Conservation (phyloP, 495 filamentous ascomycete species). For the Trichoderma parareesei region DNA sequence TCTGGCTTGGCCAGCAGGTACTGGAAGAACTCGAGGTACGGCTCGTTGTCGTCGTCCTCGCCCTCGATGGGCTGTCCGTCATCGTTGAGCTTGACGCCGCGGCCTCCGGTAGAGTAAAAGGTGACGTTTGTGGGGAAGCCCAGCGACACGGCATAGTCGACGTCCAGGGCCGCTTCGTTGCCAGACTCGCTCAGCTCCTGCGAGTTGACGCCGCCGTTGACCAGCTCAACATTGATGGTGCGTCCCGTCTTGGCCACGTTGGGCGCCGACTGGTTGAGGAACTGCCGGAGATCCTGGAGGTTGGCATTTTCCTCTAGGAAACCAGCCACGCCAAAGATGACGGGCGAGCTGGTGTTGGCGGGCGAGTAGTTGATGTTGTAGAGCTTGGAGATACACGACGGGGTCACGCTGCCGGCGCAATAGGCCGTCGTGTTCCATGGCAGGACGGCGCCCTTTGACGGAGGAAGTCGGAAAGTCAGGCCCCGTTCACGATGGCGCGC, state of each 20-base stretch:
- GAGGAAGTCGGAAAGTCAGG: slow-evolving; percentile 5
- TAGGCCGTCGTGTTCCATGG: slow-evolving; percentile 14
- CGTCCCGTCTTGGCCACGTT: slow-evolving; percentile 30
- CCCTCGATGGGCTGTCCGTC: slow-evolving; percentile 34
- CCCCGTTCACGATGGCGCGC: slow-evolving; percentile 8
- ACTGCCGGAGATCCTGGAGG: slow-evolving; percentile 46
- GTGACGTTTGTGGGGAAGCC: slow-evolving; percentile 49
- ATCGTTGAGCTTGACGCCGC: slow-evolving; percentile 48
- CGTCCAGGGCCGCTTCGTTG: slow-evolving; percentile 63
- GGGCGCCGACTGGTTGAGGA: slow-evolving; percentile 45
- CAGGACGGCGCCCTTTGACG: not conserved
- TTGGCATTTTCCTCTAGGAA: slow-evolving; percentile 61
- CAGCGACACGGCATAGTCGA: slow-evolving; percentile 59
- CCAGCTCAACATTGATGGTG: slow-evolving; percentile 54
- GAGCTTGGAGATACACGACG: slow-evolving; percentile 30
- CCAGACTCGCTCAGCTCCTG: slow-evolving; percentile 34
- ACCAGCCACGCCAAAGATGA: slow-evolving; percentile 55
- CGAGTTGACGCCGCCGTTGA: slow-evolving; percentile 52
- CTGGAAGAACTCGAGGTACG: slow-evolving; percentile 72
- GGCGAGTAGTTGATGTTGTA: slow-evolving; percentile 34
- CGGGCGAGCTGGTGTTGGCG: slow-evolving; percentile 16
- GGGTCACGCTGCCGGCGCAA: slow-evolving; percentile 25
- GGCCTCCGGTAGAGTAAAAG: slow-evolving; percentile 61
- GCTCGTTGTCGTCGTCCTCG: slow-evolving; percentile 58
- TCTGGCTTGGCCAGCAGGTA: slow-evolving; percentile 56